phyloP scores from a whole-genome alignment of 495 filamentous ascomycete species.

The Penicillium ochrochloron region DNA sequence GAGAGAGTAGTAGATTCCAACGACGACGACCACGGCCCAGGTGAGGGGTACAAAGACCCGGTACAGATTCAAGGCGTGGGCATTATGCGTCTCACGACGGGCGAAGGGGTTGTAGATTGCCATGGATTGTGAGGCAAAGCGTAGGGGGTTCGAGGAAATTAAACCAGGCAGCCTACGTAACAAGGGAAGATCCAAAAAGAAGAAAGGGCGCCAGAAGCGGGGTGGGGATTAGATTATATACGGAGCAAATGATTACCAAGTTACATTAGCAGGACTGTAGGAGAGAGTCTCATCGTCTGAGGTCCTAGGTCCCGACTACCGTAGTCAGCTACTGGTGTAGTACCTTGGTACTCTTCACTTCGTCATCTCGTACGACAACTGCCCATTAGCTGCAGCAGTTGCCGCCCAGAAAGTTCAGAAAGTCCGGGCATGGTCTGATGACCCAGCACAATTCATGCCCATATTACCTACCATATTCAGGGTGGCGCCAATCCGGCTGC shows the following conservation, averaged over 20 bases:
- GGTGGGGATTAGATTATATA: conserved; percentile 2
- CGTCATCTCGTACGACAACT: background rate
- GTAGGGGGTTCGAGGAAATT: background rate
- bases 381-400: background rate
- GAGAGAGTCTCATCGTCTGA: background rate
- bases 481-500: conserved; percentile 8
- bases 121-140: conserved; percentile 18
- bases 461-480: too few relatives aligned
- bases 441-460: background rate
- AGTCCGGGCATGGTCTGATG: conserved; percentile 9
- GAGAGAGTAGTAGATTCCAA: conserved; percentile 71
- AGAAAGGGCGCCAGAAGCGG: background rate
- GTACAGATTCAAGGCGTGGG: conserved; percentile 57
- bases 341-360: conserved; percentile 3
- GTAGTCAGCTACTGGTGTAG: background rate
- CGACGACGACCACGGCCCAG: conserved; percentile 71
- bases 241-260: background rate
- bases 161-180: background rate
- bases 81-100: conserved; percentile 62
- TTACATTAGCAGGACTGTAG: background rate
- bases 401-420: background rate
- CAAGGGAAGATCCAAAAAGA: background rate
- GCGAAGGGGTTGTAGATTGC: conserved; percentile 68
- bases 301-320: background rate
- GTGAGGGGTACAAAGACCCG: conserved; percentile 70